Conservation (phyloP, 352 stramenopile species). For the Pythium apleroticum region DNA sequence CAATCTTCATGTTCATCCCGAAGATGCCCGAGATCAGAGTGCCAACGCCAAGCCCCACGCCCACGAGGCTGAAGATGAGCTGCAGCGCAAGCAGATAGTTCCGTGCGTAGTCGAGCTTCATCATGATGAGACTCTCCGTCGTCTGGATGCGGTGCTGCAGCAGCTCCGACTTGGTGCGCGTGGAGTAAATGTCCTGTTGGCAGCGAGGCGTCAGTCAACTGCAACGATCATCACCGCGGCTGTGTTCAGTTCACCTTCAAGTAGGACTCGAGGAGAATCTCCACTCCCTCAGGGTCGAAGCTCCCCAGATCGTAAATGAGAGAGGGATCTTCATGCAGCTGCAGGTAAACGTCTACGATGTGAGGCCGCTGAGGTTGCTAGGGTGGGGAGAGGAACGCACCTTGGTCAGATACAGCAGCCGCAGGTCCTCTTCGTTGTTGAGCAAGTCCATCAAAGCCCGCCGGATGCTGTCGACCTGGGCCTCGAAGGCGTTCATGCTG, state of each 20-base stretch:
- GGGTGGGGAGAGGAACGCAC: neutral
- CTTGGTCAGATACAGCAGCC: conserved; percentile 40
- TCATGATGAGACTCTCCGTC: conserved; percentile 39
- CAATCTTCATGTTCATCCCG: conserved; percentile 48
- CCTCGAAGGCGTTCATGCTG: conserved; percentile 34
- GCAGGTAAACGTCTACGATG: neutral
- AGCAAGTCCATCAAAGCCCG: conserved; percentile 36
- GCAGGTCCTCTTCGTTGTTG: conserved; percentile 36
- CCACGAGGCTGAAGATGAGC: conserved; percentile 43
- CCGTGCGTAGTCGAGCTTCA: conserved; percentile 51
- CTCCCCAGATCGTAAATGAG: conserved; percentile 32
- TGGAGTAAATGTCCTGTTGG: conserved; percentile 36
- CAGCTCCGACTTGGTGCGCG: conserved; percentile 33
- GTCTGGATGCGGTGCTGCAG: conserved; percentile 37
- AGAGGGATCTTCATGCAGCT: conserved; percentile 30
- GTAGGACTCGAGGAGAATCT: conserved; percentile 39
- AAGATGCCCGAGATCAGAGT: conserved; percentile 45
- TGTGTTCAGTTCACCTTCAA: conserved; percentile 25
- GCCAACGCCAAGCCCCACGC: conserved; percentile 33
- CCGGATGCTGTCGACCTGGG: conserved; percentile 37
- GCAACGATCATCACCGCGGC: neutral
- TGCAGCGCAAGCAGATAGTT: conserved; percentile 53
- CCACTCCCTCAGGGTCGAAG: conserved; percentile 40
- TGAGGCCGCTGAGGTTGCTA: neutral
- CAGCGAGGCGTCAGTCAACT: neutral